Evolutionary conservation across 768 basidiomycete genomes (phyloP).

Genomic region (Pilatotrama ljubarskyi): DNA sequence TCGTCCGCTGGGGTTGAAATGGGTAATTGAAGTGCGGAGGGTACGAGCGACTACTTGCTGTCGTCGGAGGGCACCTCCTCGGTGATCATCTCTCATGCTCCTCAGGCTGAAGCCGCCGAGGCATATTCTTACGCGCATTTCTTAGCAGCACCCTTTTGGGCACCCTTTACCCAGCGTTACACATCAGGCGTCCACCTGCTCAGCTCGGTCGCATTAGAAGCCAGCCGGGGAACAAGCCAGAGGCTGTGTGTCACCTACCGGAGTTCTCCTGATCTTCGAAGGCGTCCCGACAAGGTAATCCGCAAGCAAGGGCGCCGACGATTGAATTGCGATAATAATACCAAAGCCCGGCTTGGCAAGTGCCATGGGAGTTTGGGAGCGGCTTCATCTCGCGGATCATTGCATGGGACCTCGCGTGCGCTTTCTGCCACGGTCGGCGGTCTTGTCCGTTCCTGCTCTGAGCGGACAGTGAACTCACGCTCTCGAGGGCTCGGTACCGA

Average conservation of each 20-base stretch:
- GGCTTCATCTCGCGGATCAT: constrained; percentile 20
- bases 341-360: constrained; percentile 10
- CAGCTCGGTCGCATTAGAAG: constrained; percentile 21
- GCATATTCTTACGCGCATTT: neutral
- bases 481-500: constrained; percentile 15
- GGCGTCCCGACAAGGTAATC: constrained; percentile 5
- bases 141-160: constrained; percentile 3
- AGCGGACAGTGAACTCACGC: constrained; percentile 8
- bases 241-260: constrained; percentile 20
- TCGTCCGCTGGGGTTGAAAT: neutral
- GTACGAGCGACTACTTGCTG: neutral
- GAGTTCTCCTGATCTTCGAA: constrained; percentile 21
- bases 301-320: constrained; percentile 16
- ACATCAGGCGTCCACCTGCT: constrained; percentile 13
- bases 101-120: neutral
- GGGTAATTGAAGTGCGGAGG: neutral
- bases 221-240: constrained; percentile 23
- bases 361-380: constrained; percentile 15
- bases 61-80: neutral
- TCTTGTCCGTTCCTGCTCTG: neutral
- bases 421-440: constrained; percentile 1
- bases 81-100: neutral
- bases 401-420: constrained; percentile 12
- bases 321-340: constrained; percentile 18
- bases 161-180: constrained; percentile 4